Evolutionary conservation across 2,329 filamentous ascomycete genomes (phyloP), one percentile per base, ranked within the genome.

Genomic region (Sarocladium strictum): DNA sequence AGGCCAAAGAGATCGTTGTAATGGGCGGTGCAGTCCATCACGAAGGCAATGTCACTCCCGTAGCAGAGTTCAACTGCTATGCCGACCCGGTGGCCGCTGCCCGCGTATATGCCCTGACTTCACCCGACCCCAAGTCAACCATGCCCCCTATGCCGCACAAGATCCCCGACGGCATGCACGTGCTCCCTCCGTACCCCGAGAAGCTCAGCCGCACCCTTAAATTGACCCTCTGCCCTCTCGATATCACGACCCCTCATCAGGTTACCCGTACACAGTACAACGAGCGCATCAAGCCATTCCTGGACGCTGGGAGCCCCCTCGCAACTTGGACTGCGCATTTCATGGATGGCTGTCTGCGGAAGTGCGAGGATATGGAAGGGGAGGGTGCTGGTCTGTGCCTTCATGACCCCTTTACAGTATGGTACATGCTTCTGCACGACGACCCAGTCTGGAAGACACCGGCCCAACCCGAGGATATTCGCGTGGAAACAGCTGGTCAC

Each of bases 41-140:
- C 43, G 80, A 85, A 52, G 94, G 94, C 61, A 99, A 99, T 69
- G 84, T 89, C 64, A 85, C 84, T 45, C 93, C 94, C 1, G 82
- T 87, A 12, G 90, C 89, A 58, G 94, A 99, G 69, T 99, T 99
- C 80, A 99, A 99, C 75, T 88, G 87, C 55, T 96, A 90, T 65
- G 92, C 94, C 56, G 95, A 99, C 67, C 78, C 88, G 19, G 79
- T 89, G 38, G 88, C 89, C 26, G 83, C 88, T 0, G 89, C 89
- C 11, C 80, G 88, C 14, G 80, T 94, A 17, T 92, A 86, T 64
- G 87, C 89, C 6, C 75, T 94, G 58, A 91, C 89, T 0, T 90
- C 87, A 1, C 81, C 78, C 5, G 83, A 74, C 32, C 94, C 94
- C 1, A 71, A 78, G 12, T 87, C 85, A 2, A 97, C 91, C 3